Evolutionary conservation across 179 eudicot genomes (phyloP).

Genomic region (Vitellaria paradoxa): DNA sequence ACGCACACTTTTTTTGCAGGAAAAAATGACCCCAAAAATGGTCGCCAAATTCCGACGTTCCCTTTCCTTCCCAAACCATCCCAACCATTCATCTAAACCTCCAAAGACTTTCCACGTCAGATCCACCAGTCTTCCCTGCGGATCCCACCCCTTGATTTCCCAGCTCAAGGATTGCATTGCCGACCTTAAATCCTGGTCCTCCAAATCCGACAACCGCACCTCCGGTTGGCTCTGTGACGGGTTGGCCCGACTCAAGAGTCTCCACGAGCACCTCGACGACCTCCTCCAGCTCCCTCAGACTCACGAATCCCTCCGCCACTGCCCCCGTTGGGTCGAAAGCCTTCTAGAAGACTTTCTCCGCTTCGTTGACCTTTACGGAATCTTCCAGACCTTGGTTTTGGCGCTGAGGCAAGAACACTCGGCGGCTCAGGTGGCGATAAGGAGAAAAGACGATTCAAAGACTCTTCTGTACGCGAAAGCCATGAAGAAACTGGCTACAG

Average conservation of each 20-base stretch:
- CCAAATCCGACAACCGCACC: slow-evolving; percentile 15
- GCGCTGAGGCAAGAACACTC: slow-evolving; percentile 47
- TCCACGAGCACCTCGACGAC: slow-evolving; percentile 64
- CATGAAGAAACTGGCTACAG: slow-evolving; percentile 43
- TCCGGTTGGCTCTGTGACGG: slow-evolving; percentile 36
- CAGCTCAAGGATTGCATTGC: slow-evolving; percentile 45
- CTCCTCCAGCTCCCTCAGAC: slow-evolving; percentile 60
- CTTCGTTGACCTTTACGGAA: slow-evolving; percentile 58
- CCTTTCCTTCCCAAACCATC: slow-evolving; percentile 67
- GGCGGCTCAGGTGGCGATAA: slow-evolving; percentile 59
- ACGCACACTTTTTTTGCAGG: background rate
- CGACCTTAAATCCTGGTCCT: slow-evolving; percentile 36
- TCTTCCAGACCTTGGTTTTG: slow-evolving; percentile 43
- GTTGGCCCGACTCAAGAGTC: slow-evolving; percentile 36
- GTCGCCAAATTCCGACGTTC: slow-evolving; percentile 69
- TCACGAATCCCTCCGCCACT: slow-evolving; percentile 42
- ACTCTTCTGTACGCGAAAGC: slow-evolving; percentile 37
- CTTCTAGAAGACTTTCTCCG: slow-evolving; percentile 63
- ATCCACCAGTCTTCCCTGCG: slow-evolving; percentile 71
- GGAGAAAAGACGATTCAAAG: slow-evolving; percentile 47
- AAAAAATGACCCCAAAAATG: slow-evolving; percentile 30
- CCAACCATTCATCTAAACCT: slow-evolving; percentile 21
- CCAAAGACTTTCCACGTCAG: slow-evolving; percentile 44
- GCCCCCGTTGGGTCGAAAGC: slow-evolving; percentile 36
- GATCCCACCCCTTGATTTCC: slow-evolving; percentile 62